A percentile compares a stretch with the other conserved stretches of the same genome.
Evolutionary conservation across 352 stramenopile species (phyloP).

Genomic region (Pythium brassicae): DNA sequence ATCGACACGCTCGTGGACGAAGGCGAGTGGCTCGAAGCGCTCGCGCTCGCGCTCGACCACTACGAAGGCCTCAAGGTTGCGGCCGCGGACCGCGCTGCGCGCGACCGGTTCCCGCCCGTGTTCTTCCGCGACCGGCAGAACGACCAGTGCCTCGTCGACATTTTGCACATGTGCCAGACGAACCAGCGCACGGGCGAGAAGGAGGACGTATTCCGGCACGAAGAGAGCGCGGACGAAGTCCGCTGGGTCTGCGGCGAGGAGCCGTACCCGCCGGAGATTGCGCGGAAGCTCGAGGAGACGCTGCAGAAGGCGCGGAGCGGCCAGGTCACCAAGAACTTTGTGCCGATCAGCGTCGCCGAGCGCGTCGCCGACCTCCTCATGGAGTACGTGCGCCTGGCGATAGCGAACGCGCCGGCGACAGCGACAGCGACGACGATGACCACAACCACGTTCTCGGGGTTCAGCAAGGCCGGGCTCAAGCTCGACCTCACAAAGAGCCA

Average conservation of each 20-base stretch:
- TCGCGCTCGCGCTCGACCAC: constrained; percentile 94
- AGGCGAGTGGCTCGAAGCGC: constrained; percentile 96
- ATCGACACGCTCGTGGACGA: constrained; percentile 94
- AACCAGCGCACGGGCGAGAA: constrained; percentile 86
- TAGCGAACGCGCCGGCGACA: constrained; percentile 59
- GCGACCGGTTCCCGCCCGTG: constrained; percentile 80
- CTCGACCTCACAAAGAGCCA: constrained; percentile 91
- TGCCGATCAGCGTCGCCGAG: constrained; percentile 86
- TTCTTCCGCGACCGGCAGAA: constrained; percentile 89
- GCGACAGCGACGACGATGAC: constrained; percentile 16
- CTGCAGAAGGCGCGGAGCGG: constrained; percentile 80
- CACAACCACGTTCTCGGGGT: constrained; percentile 14
- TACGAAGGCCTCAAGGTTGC: constrained; percentile 91
- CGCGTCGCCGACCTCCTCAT: constrained; percentile 87
- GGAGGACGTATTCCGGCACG: constrained; percentile 81
- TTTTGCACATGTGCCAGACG: constrained; percentile 88
- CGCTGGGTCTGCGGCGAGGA: constrained; percentile 81
- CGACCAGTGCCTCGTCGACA: constrained; percentile 86
- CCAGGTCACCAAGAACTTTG: constrained; percentile 84
- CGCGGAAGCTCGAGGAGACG: constrained; percentile 82
- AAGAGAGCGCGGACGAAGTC: constrained; percentile 80
- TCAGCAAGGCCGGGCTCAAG: constrained; percentile 65
- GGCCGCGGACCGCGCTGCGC: constrained; percentile 70
- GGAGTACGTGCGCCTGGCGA: constrained; percentile 86
- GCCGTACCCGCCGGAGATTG: constrained; percentile 70